A percentile compares a stretch with the other conserved stretches of the same genome.
phyloP scores from a whole-genome alignment of 345 rosid genomes.

The Acer saccharum region DNA sequence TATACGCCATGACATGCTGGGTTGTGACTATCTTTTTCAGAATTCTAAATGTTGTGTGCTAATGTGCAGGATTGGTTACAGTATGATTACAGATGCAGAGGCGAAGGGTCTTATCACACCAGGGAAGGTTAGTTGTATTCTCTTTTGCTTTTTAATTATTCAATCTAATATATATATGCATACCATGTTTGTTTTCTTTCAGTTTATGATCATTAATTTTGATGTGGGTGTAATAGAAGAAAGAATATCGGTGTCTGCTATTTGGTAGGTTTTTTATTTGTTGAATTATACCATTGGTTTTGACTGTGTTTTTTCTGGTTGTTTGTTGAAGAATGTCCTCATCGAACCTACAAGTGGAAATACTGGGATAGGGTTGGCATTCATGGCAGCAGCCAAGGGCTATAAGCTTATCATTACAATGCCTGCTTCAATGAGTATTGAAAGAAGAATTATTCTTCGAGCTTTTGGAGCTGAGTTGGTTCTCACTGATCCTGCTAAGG shows the following conservation, averaged over 20 bases:
- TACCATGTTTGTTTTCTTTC: not conserved
- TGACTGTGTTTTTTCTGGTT: slow-evolving; percentile 16
- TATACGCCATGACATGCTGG: not conserved
- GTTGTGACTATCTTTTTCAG: not conserved
- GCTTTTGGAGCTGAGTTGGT: slow-evolving; percentile 93
- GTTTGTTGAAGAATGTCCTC: slow-evolving; percentile 61
- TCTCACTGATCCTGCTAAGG: slow-evolving; percentile 84
- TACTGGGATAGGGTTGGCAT: slow-evolving; percentile 91
- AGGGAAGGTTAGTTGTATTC: slow-evolving; percentile 54
- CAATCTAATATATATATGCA: not conserved
- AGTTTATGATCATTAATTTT: not conserved
- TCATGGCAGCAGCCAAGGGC: slow-evolving; percentile 88
- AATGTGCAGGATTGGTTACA: slow-evolving; percentile 75
- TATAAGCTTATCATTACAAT: slow-evolving; percentile 82
- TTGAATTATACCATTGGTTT: slow-evolving; percentile 7
- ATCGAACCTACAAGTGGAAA: slow-evolving; percentile 98
- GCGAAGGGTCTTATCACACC: slow-evolving; percentile 71
- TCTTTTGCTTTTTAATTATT: not conserved
- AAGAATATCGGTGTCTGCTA: not conserved
- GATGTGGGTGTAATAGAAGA: slow-evolving; percentile 4
- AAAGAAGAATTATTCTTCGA: slow-evolving; percentile 87
- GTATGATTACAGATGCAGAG: slow-evolving; percentile 92
- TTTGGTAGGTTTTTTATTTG: not conserved
- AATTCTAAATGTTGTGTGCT: not conserved
- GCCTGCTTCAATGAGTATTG: slow-evolving; percentile 95